These are phyloP conservation scores for Tuber indicum DNA, from an alignment of 495 filamentous ascomycete genomes.

Conservation along the genomic window DNA sequence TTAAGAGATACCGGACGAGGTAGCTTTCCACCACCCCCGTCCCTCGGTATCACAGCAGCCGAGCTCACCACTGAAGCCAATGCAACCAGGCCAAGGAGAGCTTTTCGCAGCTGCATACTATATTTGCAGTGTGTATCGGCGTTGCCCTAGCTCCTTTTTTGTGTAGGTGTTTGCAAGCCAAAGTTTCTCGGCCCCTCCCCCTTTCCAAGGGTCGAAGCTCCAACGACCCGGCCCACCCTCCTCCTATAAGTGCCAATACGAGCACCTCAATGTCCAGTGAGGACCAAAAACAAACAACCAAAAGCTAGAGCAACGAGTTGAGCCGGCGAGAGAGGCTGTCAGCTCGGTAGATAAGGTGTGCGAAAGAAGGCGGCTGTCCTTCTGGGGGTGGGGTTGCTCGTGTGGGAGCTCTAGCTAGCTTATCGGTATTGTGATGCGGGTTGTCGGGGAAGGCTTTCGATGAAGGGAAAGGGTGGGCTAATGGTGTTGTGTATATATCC, in stretches of 20 bases:
- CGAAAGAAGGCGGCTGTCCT: neutral
- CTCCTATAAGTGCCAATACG: neutral
- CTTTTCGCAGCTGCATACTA: constrained; percentile 15
- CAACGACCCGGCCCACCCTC: neutral
- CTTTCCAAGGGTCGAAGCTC: neutral
- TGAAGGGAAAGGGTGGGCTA: neutral
- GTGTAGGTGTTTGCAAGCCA: neutral
- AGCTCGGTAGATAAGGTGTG: neutral
- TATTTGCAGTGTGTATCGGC: constrained; percentile 6
- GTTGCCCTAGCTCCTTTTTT: neutral
- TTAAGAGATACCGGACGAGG: neutral
- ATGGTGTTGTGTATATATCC: neutral
- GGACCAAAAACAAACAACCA: neutral
- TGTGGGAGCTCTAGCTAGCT: neutral
- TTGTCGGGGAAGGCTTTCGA: neutral
- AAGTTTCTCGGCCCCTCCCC: neutral
- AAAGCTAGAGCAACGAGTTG: neutral
- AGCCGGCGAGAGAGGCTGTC: neutral
- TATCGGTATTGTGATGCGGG: neutral
- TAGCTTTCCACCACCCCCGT: neutral
- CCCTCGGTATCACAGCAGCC: constrained; percentile 5
- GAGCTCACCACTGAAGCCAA: constrained; percentile 22
- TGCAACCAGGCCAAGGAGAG: constrained; percentile 22
- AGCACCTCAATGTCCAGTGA: neutral
- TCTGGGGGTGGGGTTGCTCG: neutral